phyloP scores from a whole-genome alignment of 202 grass and related monocot genomes.

The Carex arenaria region DNA sequence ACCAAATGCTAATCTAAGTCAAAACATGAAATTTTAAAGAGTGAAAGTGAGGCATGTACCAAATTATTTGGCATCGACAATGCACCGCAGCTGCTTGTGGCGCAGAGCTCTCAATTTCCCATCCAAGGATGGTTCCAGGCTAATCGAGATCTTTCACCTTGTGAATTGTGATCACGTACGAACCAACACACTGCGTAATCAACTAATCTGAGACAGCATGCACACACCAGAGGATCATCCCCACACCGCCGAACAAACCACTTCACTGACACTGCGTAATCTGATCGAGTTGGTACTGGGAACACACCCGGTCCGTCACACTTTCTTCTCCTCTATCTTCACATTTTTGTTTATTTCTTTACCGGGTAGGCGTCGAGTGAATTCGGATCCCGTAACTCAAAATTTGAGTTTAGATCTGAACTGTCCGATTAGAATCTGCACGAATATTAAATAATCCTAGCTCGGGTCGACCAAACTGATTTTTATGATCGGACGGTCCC shows the following conservation, averaged over 20 bases:
- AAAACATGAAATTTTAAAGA: not conserved
- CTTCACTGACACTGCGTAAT: too few relatives aligned
- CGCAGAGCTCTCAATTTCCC: conserved; percentile 34
- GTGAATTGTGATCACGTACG: not conserved
- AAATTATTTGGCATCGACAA: conserved; percentile 62
- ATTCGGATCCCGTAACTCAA: too few relatives aligned
- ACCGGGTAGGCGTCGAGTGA: too few relatives aligned
- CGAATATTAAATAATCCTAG: too few relatives aligned
- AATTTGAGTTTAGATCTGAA: too few relatives aligned
- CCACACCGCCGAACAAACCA: not conserved
- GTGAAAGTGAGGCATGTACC: conserved; percentile 28
- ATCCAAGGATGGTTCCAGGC: conserved; percentile 35
- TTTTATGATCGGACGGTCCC: too few relatives aligned
- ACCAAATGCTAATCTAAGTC: not conserved
- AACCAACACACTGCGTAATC: not conserved
- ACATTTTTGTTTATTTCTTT: too few relatives aligned
- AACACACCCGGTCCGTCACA: not conserved
- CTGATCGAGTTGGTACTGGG: not conserved
- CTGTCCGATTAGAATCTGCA: too few relatives aligned
- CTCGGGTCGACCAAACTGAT: too few relatives aligned
- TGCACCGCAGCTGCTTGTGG: conserved; percentile 51
- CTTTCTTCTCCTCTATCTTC: not conserved
- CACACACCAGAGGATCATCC: not conserved
- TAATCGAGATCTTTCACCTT: not conserved
- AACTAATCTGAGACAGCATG: not conserved